phyloP scores from a whole-genome alignment of 2,329 filamentous ascomycete species.

The Dactylella cylindrospora region DNA sequence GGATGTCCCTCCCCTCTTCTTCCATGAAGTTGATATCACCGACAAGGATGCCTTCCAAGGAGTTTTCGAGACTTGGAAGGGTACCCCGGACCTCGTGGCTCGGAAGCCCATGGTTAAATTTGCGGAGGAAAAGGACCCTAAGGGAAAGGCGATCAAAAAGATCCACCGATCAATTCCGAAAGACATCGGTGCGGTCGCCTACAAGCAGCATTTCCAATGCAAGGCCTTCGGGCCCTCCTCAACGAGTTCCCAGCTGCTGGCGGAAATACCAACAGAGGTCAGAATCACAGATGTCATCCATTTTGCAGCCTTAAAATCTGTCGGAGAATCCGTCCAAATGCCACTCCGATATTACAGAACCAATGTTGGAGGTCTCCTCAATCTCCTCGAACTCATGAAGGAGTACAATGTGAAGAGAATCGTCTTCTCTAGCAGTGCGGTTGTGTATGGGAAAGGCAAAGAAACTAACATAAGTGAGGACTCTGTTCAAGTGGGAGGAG shows the following conservation, averaged over 20 bases:
- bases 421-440: conserved; percentile 69
- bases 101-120: conserved; percentile 27
- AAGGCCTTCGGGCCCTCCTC: conserved; percentile 54
- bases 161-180: conserved; percentile 50
- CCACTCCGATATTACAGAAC: conserved; percentile 68
- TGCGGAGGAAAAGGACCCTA: conserved; percentile 12
- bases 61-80: conserved; percentile 47
- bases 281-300: conserved; percentile 67
- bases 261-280: conserved; percentile 53
- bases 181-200: conserved; percentile 51
- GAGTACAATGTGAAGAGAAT: conserved; percentile 66
- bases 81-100: background rate
- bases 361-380: conserved; percentile 66
- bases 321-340: conserved; percentile 63
- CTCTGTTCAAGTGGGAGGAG: conserved; percentile 56
- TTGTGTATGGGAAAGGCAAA: conserved; percentile 63
- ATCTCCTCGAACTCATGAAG: conserved; percentile 61
- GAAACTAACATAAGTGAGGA: conserved; percentile 50
- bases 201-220: conserved; percentile 51
- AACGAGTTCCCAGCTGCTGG: conserved; percentile 51
- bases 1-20: conserved; percentile 46
- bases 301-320: conserved; percentile 68
- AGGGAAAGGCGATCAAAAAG: conserved; percentile 19
- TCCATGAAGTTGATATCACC: conserved; percentile 49
- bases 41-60: conserved; percentile 44